A percentile compares a stretch with the other conserved stretches of the same genome.
Evolutionary conservation across 2,329 filamentous ascomycete genomes (phyloP).

Genomic region (Epichloe baconii): DNA sequence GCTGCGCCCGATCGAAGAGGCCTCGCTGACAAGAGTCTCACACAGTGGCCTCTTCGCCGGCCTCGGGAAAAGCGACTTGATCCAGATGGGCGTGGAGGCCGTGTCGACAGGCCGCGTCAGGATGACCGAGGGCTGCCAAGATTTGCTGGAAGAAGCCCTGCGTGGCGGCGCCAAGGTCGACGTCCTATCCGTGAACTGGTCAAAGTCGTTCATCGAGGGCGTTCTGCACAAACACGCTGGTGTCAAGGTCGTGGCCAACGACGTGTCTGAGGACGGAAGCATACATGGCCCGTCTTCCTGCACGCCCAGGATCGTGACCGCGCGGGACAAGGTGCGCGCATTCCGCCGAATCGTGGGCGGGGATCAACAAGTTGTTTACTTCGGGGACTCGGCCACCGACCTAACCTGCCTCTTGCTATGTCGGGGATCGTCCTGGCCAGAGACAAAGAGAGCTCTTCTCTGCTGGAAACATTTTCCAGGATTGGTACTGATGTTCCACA

Average conservation of each 20-base stretch:
- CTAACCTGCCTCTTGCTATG: conserved; percentile 34
- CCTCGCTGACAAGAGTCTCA: conserved; percentile 31
- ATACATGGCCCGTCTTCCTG: conserved; percentile 28
- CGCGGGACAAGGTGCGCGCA: conserved; percentile 32
- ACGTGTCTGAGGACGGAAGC: conserved; percentile 23
- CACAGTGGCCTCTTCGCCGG: conserved; percentile 31
- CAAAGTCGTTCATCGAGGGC: conserved; percentile 32
- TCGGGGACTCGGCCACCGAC: conserved; percentile 46
- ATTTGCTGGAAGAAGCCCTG: conserved; percentile 16
- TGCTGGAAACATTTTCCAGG: conserved; percentile 25
- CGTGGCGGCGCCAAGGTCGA: conserved; percentile 24
- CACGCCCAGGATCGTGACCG: conserved; percentile 20
- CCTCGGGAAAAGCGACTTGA: conserved; percentile 20
- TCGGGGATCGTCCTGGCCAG: conserved; percentile 32
- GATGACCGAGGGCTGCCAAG: conserved; percentile 27
- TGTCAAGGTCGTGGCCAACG: conserved; percentile 31
- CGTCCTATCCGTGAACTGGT: conserved; percentile 41
- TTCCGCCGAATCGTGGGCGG: conserved; percentile 18
- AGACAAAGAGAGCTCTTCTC: conserved; percentile 15
- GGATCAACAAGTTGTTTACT: conserved; percentile 29
- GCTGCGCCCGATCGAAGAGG: conserved; percentile 30
- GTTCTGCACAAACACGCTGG: conserved; percentile 21
- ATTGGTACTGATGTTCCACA: conserved; percentile 26
- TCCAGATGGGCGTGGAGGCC: conserved; percentile 24
- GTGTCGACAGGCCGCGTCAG: conserved; percentile 19